phyloP scores from a whole-genome alignment of 805 yeast species.

The Metschnikowia lunata region DNA sequence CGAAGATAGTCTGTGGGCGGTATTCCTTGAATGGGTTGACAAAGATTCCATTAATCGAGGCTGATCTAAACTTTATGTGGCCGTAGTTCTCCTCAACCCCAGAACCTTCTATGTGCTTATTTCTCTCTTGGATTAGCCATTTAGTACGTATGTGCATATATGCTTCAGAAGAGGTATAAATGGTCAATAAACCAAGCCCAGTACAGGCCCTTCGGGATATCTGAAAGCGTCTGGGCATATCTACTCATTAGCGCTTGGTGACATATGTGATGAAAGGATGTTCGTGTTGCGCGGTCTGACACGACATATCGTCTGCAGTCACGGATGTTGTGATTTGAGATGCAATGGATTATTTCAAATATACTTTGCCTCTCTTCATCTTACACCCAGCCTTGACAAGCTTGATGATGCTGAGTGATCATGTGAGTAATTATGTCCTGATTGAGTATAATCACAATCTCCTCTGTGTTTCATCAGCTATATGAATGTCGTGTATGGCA shows the following conservation, averaged over 20 bases:
- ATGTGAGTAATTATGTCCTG: no score
- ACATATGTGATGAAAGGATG: not conserved
- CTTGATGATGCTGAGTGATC: no score
- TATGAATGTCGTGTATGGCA: no score
- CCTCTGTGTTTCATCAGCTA: no score
- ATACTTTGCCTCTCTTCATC: no score
- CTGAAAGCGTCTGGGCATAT: not conserved
- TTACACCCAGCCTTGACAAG: no score
- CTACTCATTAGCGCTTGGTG: not conserved
- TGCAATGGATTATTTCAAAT: no score
- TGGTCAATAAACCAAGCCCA: conserved; percentile 40
- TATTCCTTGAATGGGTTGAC: conserved; percentile 91
- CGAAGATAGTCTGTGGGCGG: conserved; percentile 83
- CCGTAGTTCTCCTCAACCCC: not conserved
- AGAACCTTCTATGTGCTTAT: not conserved
- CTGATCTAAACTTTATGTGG: conserved; percentile 28
- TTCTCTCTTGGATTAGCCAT: conserved; percentile 42
- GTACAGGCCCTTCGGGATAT: conserved; percentile 28
- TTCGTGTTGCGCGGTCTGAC: no score
- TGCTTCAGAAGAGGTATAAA: conserved; percentile 64
- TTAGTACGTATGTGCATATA: conserved; percentile 55
- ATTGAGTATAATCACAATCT: no score
- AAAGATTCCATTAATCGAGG: conserved; percentile 63
- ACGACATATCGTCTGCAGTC: no score
- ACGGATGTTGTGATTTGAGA: no score